phyloP scores from a whole-genome alignment of 306 rosid species.

The Hippophae rhamnoides region DNA sequence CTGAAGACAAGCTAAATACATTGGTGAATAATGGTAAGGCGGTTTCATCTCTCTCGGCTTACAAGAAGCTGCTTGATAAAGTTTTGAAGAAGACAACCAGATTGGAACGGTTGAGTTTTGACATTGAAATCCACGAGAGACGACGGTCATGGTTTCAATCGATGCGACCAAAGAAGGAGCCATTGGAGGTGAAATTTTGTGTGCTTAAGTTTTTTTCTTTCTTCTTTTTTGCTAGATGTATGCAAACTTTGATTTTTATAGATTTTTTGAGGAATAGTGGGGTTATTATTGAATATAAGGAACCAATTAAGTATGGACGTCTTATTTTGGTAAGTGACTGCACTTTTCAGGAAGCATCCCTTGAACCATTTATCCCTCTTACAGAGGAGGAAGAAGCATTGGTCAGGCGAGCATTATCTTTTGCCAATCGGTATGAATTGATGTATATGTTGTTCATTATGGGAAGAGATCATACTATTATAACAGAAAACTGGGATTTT shows the following conservation, averaged over 20 bases:
- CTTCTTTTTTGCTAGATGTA: neutral
- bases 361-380: constrained; percentile 58
- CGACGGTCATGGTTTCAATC: constrained; percentile 22
- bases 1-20: constrained; percentile 27
- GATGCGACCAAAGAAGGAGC: constrained; percentile 43
- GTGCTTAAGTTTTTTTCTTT: neutral
- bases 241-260: too few relatives aligned
- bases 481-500: too few relatives aligned
- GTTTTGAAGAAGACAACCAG: constrained; percentile 19
- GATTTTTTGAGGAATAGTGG: neutral
- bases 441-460: constrained; percentile 9
- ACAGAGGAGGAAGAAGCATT: constrained; percentile 46
- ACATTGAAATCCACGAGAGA: constrained; percentile 48
- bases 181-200: constrained; percentile 35
- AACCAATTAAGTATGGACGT: neutral
- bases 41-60: constrained; percentile 25
- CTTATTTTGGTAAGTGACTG: neutral
- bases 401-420: constrained; percentile 43
- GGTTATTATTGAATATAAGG: too few relatives aligned
- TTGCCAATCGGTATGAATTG: constrained; percentile 40
- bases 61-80: constrained; percentile 56
- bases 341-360: constrained; percentile 41
- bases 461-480: neutral
- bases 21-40: constrained; percentile 28
- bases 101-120: constrained; percentile 28